A percentile compares a stretch with the other conserved stretches of the same genome.
Conservation (phyloP, 1,284 basidiomycete genomes). For the Apiotrichum sp. region DNA sequence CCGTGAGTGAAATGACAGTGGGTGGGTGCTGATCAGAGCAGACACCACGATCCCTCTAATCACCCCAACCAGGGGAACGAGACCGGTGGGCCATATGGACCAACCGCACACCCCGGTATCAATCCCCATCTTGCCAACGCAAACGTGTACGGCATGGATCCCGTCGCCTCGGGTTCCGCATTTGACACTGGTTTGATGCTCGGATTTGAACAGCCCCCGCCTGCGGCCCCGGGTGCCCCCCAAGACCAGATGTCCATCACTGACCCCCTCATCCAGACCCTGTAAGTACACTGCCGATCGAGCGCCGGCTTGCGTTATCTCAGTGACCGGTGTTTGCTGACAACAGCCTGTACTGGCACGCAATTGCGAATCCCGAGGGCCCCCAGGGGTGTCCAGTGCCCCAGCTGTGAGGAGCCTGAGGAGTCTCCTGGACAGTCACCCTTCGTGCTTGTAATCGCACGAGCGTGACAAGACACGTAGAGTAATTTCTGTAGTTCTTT, state of each 20-base stretch:
- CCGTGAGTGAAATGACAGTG: neutral
- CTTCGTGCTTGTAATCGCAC: no score
- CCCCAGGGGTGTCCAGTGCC: constrained; percentile 5
- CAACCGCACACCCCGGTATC: neutral
- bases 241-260: constrained; percentile 11
- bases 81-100: no score
- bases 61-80: no score
- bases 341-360: constrained; percentile 19
- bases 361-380: constrained; percentile 9
- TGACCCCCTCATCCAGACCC: constrained; percentile 17
- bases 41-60: no score
- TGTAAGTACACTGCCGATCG: constrained; percentile 6
- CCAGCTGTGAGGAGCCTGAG: constrained; percentile 1
- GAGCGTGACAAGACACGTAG: no score
- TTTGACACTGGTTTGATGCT: constrained; percentile 12
- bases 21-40: no score
- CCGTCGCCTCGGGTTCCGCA: neutral
- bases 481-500: no score
- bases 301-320: no score
- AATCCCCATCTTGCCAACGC: neutral
- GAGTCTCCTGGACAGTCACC: no score
- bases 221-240: neutral
- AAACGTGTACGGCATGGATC: constrained; percentile 5
- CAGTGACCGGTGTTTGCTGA: neutral
- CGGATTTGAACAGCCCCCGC: constrained; percentile 13